Base-by-base conservation (phyloP, 1,284 basidiomycete genomes). In the Neotropicomus parvogracilis region DNA sequence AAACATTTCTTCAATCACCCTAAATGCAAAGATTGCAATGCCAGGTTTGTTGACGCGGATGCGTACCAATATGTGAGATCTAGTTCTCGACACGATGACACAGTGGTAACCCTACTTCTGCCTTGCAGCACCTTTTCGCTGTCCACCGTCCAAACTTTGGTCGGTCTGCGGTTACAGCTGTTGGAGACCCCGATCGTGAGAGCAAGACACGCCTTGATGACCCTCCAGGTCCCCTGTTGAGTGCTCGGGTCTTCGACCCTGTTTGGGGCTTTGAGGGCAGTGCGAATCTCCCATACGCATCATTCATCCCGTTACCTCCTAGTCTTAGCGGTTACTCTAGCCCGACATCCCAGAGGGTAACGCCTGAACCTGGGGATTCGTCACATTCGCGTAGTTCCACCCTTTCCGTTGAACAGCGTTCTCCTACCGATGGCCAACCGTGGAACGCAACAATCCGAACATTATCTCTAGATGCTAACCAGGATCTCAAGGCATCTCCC, bases 361-460 rank as follows among this genome's bases (percentile, higher is more conserved):
- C 39, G 12, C 42, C 39, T 28, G 62, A 42, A 14, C 50, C 54
- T 2, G 42, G 27, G 7, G 44, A 41, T 7, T 63, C 60, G 4
- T 56, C 60, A 13, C 66, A 57, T 35, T 65, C 66, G 16, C 60
- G 62, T 26, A 68, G 64, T 44, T 67, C 64, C 3, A 69, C 64
- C 4, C 62, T 65, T 32, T 59, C 65, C 8, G 60, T 66, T 8
- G 62, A 65, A n/a, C 65, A 67, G 36, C 46, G 28, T 42, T 64
- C 48, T 34, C 62, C 65, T 20, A 57, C 41, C 0, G 59, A 63
- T 13, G 50, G 38, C 35, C 59, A 49, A 8, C 44, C 38, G 6
- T 60, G 59, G 54, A 49, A 51, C 24, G 11, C 16, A 26, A 27
- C 48, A 3, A 37, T 54, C 32, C 54, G 24, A 34, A 37, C 62